Evolutionary conservation across 306 rosid genomes (phyloP), one percentile per base, ranked within the genome.

Genomic region (Ormosia semicastrata): DNA sequence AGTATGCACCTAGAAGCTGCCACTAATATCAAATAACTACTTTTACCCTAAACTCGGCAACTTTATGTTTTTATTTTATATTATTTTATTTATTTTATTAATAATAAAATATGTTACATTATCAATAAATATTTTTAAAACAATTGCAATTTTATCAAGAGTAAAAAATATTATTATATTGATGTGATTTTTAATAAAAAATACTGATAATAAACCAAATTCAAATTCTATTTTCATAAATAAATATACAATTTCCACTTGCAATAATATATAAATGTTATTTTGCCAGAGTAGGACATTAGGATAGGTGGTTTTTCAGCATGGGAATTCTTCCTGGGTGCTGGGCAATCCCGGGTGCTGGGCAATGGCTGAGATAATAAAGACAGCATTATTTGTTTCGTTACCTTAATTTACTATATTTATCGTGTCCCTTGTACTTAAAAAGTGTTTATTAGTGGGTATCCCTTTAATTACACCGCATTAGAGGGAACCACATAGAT

Each of bases 361-460:
- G 70, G 64, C 54, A 59, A 46, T 33, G 32, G 50, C 69, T 73
- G 49, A 81, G 63, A 49, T 72, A 63, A 64, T 52, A 56, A 83
- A 67, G 57, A 62, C 73, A 81, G 12, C 44, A 71, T 65, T 11
- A 29, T 81, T 81, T 85, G 76, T 71, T 50, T 57, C 9, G 56
- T 71, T 64, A 53, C 13, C 59, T 14, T 33, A 80, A 34, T 18
- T 34, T 43, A 76, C 8, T 30, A 57, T 47, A 71, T 60, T 47
- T 32, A 77, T 65, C 36, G 60, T 29, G 8, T 33, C 12, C 3
- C 8, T 64, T 9, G 40, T 46, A 64, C 83, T 37, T 57, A 6
- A 12, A 81, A 77, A 44, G 76, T 18, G 64, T 66, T 76, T 11
- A 66, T 46, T 53, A 77, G 81, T 77, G 78, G 86, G 44, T 32